Conservation (phyloP, 2,329 filamentous ascomycete genomes). For the Microcera coccophila region DNA sequence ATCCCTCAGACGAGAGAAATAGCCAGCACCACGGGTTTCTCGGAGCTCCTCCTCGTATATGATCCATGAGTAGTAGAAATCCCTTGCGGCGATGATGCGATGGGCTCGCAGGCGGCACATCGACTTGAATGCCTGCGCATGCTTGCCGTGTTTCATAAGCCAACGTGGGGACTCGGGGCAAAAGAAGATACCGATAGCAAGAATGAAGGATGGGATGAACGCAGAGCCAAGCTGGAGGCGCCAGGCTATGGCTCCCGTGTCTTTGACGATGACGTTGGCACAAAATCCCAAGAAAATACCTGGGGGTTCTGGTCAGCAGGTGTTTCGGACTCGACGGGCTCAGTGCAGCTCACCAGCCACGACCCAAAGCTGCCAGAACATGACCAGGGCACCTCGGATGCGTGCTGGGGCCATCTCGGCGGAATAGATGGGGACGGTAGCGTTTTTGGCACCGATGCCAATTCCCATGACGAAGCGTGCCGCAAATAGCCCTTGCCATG, state of each 20-base stretch:
- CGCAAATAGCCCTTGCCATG: slow-evolving; percentile 43
- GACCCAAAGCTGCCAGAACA: slow-evolving; percentile 62
- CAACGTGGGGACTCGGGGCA: slow-evolving; percentile 63
- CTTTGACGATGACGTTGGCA: slow-evolving; percentile 33
- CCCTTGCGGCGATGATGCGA: slow-evolving; percentile 54
- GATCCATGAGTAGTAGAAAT: slow-evolving; percentile 53
- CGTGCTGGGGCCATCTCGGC: slow-evolving; percentile 46
- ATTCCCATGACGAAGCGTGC: slow-evolving; percentile 42
- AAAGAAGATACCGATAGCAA: slow-evolving; percentile 52
- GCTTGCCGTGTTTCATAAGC: slow-evolving; percentile 61
- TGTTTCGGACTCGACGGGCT: too few relatives aligned
- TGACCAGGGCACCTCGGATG: slow-evolving; percentile 50
- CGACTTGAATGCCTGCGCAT: slow-evolving; percentile 56
- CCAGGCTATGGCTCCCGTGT: slow-evolving; percentile 31
- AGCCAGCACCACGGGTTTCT: slow-evolving; percentile 40
- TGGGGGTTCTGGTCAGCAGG: too few relatives aligned
- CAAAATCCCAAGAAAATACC: slow-evolving; percentile 44
- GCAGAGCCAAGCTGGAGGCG: slow-evolving; percentile 55
- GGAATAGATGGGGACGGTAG: slow-evolving; percentile 44
- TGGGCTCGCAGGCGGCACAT: slow-evolving; percentile 49
- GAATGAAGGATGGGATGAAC: slow-evolving; percentile 54
- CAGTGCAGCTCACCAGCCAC: slow-evolving; percentile 16
- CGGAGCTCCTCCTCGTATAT: slow-evolving; percentile 40
- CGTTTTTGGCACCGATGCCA: slow-evolving; percentile 38
- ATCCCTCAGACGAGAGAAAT: slow-evolving; percentile 56